Evolutionary conservation across 495 filamentous ascomycete species (phyloP).

Genomic region (Acidomyces sp.): DNA sequence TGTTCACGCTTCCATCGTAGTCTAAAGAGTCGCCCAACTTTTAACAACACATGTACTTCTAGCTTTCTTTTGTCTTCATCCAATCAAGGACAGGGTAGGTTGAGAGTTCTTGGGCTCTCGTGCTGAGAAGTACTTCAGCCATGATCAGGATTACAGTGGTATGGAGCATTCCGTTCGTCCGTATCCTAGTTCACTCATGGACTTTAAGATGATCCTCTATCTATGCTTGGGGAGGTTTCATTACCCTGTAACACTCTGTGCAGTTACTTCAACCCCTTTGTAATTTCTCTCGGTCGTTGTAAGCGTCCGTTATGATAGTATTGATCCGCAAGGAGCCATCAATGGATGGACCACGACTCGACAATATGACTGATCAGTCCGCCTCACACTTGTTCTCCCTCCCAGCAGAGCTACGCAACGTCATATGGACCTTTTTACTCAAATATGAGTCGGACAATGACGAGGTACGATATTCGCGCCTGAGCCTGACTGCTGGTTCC

Average conservation of each 20-base stretch:
- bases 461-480: background rate
- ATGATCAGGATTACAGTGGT: background rate
- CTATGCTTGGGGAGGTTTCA: background rate
- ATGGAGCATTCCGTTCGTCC: background rate
- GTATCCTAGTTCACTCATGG: background rate
- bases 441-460: conserved; percentile 2
- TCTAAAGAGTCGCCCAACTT: too few relatives aligned
- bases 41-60: too few relatives aligned
- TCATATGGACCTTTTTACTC: conserved; percentile 12
- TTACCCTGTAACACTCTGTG: background rate
- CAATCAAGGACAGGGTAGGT: too few relatives aligned
- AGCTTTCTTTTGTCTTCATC: too few relatives aligned
- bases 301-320: conserved; percentile 4
- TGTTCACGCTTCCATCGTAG: too few relatives aligned
- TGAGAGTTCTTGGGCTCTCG: too few relatives aligned
- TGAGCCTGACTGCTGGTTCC: background rate
- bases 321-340: conserved; percentile 2
- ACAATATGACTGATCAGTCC: conserved; percentile 6
- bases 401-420: conserved; percentile 19
- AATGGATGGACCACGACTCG: too few relatives aligned
- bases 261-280: background rate
- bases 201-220: background rate
- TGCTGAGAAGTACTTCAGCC: too few relatives aligned
- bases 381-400: conserved; percentile 14
- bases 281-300: background rate